Evolutionary conservation across 345 rosid species (phyloP).

Genomic region (Ailanthus altissimus): DNA sequence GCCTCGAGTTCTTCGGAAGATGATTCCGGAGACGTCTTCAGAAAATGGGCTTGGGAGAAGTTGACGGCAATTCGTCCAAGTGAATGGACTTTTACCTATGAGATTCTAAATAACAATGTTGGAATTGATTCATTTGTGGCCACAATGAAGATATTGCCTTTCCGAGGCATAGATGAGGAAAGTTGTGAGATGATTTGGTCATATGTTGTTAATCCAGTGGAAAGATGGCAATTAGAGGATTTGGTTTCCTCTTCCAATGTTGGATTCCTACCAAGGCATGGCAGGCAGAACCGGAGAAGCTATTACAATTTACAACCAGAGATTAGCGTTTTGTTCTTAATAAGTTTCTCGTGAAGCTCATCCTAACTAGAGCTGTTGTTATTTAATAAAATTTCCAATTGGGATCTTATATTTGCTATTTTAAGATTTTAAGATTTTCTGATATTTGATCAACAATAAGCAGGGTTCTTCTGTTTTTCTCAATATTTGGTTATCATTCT

Average conservation of each 20-base stretch:
- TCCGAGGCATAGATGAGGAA: not conserved
- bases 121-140: not conserved
- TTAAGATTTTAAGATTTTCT: too few relatives aligned
- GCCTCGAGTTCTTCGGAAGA: not conserved
- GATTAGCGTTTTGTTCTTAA: not conserved
- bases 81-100: not conserved
- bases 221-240: not conserved
- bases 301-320: not conserved
- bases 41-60: not conserved
- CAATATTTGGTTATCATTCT: not conserved
- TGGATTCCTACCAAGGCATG: not conserved
- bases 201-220: not conserved
- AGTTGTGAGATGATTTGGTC: not conserved
- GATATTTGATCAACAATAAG: too few relatives aligned
- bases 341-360: not conserved
- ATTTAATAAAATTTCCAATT: not conserved
- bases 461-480: too few relatives aligned
- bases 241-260: not conserved
- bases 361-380: not conserved
- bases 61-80: not conserved
- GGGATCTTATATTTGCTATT: not conserved
- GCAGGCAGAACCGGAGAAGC: not conserved
- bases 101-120: not conserved
- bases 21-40: not conserved
- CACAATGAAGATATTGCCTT: not conserved